Base-by-base conservation (phyloP, 164 flowering plant genomes). In the Sedum album region DNA sequence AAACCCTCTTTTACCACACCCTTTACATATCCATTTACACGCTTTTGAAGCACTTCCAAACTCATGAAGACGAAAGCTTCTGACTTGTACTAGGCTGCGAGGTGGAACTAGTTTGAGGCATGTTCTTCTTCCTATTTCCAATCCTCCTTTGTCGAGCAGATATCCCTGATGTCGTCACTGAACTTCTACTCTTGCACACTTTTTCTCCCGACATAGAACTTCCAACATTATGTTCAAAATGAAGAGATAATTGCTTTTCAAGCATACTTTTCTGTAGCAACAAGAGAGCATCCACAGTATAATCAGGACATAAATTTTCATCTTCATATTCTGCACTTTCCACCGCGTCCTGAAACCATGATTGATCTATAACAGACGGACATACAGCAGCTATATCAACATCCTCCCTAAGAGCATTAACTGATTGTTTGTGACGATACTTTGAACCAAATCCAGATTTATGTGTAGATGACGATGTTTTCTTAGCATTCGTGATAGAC, bases 191-290 rank as follows among this genome's bases (percentile, higher is more conserved):
- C 76, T 79, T 80, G 13, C 10, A 26, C 21, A 7, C 69, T 30
- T 73, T 79, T 17, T 68, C 82, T 73, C 39, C 63, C 4, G 77
- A 65, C 39, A 70, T 28, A 69, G 67, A 68, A 42, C 51, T 44
- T 36, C 35, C 64, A 21, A 68, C 73, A 17, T 76, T 70, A 65
- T 73, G 62, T 51, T 83, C 86, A 66, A 84, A 81, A 39, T 94
- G 80, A 71, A 91, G 93, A 75, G 72, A 86, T 95, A 91, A 87
- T 72, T 87, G 96, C 73, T 89, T 89, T 68, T 94, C 99, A 48
- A 94, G 84, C 89, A 91, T 84, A 48, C 95, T 90, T 70, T 91
- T 94, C 74, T 91, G 97, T 57, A 91, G 69, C 78, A 94, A 72
- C 39, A 94, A 84, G 48, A 94, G 85, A 31, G 88, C 95, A 55